phyloP scores from a whole-genome alignment of 1,139 yeast species.

The Yamadazyma spencermartinsiae region DNA sequence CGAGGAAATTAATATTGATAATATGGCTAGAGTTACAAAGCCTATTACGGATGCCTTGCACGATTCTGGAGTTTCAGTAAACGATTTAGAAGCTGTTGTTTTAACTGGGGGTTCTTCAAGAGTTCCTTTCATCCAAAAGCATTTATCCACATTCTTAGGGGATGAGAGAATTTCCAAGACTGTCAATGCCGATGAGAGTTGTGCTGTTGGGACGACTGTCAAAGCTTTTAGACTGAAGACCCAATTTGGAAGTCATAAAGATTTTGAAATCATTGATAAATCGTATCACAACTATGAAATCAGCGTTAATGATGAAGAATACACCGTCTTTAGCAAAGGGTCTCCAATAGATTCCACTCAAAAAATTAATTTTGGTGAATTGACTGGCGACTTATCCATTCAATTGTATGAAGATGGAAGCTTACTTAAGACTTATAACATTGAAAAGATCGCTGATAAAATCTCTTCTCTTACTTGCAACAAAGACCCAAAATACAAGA shows the following conservation, averaged over 20 bases:
- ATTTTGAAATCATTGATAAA: constrained; percentile 61
- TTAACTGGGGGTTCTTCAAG: constrained; percentile 92
- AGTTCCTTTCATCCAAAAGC: constrained; percentile 80
- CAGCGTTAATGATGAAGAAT: constrained; percentile 31
- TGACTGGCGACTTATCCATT: constrained; percentile 34
- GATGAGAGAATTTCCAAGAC: constrained; percentile 73
- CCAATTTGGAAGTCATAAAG: constrained; percentile 57
- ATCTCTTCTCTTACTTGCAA: constrained; percentile 46
- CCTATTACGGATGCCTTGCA: constrained; percentile 61
- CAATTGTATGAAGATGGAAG: constrained; percentile 57
- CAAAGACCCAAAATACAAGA: constrained; percentile 28
- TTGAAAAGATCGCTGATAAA: constrained; percentile 35
- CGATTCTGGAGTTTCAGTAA: constrained; percentile 26
- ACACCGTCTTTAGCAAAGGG: constrained; percentile 45
- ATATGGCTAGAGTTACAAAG: constrained; percentile 43
- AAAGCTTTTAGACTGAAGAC: constrained; percentile 64
- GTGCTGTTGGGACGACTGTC: constrained; percentile 84
- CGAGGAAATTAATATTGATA: constrained; percentile 55
- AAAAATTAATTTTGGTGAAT: constrained; percentile 33
- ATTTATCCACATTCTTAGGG: constrained; percentile 53
- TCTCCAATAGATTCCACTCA: constrained; percentile 29
- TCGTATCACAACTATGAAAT: constrained; percentile 44
- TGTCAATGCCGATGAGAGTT: constrained; percentile 95
- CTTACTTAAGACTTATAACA: constrained; percentile 39
- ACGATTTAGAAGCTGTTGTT: constrained; percentile 64